Conservation (phyloP, 176 grass and related monocot species). For the Phoenix dactylifera region DNA sequence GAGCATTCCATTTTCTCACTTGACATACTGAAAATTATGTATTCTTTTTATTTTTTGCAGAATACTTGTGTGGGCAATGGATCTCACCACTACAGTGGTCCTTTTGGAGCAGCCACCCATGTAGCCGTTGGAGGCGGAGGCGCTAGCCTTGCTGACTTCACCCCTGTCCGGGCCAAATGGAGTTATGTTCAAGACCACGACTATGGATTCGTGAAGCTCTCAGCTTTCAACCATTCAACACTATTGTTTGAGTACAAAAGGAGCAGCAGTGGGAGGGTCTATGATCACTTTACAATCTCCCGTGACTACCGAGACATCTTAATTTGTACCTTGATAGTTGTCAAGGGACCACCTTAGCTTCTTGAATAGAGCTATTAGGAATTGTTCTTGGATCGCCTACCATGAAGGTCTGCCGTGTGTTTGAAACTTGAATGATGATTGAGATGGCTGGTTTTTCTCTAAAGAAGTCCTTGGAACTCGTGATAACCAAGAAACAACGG, state of each 20-base stretch:
- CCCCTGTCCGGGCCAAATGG: constrained; percentile 36
- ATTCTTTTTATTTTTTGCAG: constrained; percentile 22
- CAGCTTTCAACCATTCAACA: constrained; percentile 67
- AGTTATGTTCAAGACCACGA: constrained; percentile 73
- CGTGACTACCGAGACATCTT: constrained; percentile 73
- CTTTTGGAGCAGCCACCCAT: constrained; percentile 78
- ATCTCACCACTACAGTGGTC: constrained; percentile 53
- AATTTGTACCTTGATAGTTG: constrained; percentile 56
- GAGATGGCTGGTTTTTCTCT: too few relatives aligned
- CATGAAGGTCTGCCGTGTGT: too few relatives aligned
- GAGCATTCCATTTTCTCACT: too few relatives aligned
- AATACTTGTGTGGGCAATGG: constrained; percentile 54
- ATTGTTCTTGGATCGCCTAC: too few relatives aligned
- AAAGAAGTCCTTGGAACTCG: too few relatives aligned
- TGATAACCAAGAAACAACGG: too few relatives aligned
- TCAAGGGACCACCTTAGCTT: constrained; percentile 32
- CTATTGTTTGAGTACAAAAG: constrained; percentile 78
- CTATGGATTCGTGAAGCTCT: constrained; percentile 71
- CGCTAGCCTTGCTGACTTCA: constrained; percentile 54
- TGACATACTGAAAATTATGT: too few relatives aligned
- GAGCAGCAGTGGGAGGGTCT: constrained; percentile 66
- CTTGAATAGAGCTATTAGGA: constrained; percentile 6
- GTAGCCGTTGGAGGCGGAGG: constrained; percentile 83
- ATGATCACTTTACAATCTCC: constrained; percentile 63
- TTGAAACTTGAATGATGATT: too few relatives aligned